Conservation (phyloP, 805 yeast genomes). For the Candida chilensis region DNA sequence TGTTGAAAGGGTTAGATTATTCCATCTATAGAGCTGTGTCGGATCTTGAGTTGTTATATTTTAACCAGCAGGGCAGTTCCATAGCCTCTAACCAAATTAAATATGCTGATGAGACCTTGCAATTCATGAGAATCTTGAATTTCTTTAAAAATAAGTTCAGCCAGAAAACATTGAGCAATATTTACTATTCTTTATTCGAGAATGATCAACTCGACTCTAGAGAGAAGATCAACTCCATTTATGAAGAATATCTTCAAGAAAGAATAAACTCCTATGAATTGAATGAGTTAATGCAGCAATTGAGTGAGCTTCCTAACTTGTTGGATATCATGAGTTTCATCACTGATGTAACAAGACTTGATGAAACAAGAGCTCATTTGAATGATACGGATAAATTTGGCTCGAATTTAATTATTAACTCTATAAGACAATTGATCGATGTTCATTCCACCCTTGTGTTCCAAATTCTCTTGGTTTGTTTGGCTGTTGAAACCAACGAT, state of each 20-base stretch:
- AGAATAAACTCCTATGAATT: neutral
- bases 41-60: neutral
- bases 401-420: neutral
- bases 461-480: neutral
- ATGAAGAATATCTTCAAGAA: neutral
- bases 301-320: neutral
- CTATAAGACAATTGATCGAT: neutral
- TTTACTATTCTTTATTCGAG: no score
- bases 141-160: neutral
- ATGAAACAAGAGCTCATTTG: no score
- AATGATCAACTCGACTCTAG: no score
- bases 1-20: neutral
- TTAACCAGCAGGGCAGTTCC: neutral
- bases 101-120: no score
- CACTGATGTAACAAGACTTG: no score
- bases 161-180: neutral
- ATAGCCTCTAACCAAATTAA: no score
- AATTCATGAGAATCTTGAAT: no score
- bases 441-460: neutral
- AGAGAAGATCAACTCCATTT: neutral
- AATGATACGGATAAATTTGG: no score
- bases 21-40: neutral
- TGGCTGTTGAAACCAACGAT: neutral
- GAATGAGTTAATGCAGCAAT: neutral
- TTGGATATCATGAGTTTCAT: neutral